Percentiles rank a stretch among this genome's conserved stretches.
phyloP scores from a whole-genome alignment of 2,329 filamentous ascomycete species.

The Verticillium albo-atrum region DNA sequence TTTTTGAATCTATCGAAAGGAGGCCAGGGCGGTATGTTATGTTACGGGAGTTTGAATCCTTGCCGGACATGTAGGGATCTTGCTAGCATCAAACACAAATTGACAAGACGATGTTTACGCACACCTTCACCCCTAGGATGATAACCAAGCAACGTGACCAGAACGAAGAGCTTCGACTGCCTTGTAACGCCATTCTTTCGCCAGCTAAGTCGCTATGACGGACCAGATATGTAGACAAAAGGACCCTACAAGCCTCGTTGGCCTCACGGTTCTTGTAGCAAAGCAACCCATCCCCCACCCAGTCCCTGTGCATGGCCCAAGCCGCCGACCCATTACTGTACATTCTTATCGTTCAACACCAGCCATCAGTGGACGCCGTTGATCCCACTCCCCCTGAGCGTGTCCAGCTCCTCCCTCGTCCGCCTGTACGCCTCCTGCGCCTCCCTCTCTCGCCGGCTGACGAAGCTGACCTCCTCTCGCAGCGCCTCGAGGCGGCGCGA shows the following conservation, averaged over 20 bases:
- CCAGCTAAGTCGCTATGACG: neutral
- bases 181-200: neutral
- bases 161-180: neutral
- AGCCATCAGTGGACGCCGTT: slow-evolving; percentile 10
- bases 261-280: neutral
- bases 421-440: slow-evolving; percentile 81
- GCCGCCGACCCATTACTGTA: neutral
- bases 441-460: slow-evolving; percentile 79
- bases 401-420: slow-evolving; percentile 72
- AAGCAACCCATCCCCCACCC: neutral
- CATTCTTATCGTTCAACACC: neutral
- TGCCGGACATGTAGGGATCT: no score
- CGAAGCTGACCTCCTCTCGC: slow-evolving; percentile 76
- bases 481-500: slow-evolving; percentile 66
- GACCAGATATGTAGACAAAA: neutral
- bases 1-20: no score
- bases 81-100: no score
- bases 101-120: no score
- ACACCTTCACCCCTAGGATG: no score
- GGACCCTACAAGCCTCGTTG: neutral
- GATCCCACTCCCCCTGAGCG: slow-evolving; percentile 37
- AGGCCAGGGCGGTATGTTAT: no score
- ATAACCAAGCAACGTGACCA: no score
- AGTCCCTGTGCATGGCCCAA: neutral
- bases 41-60: no score